A percentile compares a stretch with the other conserved stretches of the same genome.
Evolutionary conservation across 768 basidiomycete species (phyloP).

Genomic region (Termitomyces sp.): DNA sequence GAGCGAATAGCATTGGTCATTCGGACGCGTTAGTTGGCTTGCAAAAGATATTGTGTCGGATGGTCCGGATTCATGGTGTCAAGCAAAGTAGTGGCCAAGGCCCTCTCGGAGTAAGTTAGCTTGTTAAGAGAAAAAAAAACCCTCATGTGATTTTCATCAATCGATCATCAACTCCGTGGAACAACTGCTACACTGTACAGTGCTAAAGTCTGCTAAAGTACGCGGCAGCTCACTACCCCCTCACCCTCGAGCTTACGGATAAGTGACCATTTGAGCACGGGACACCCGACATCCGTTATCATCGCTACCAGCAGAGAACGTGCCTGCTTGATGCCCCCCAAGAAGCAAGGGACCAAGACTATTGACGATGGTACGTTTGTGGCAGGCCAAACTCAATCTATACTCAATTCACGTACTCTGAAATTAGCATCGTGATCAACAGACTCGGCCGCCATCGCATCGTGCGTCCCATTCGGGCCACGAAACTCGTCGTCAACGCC

Average conservation of each 20-base stretch:
- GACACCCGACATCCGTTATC: no score
- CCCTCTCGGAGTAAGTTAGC: neutral
- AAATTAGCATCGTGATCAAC: neutral
- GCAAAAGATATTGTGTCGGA: neutral
- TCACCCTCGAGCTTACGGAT: no score
- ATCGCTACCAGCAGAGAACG: no score
- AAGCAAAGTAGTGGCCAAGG: neutral
- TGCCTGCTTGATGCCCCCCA: no score
- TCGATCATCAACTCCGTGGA: no score
- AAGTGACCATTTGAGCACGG: no score
- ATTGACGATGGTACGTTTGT: neutral
- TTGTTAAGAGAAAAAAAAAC: no score
- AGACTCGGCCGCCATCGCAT: neutral
- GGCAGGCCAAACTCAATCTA: neutral
- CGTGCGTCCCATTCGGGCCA: neutral
- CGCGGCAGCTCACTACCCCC: no score
- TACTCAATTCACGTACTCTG: neutral
- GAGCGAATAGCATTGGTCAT: neutral
- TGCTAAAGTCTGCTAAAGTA: no score
- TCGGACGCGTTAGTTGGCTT: neutral
- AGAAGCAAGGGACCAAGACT: no score
- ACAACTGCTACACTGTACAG: no score
- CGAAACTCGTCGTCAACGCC: neutral
- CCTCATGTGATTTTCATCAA: no score
- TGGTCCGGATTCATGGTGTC: neutral